Base-by-base conservation (phyloP, 768 basidiomycete species). In the Crucibulum laeve region DNA sequence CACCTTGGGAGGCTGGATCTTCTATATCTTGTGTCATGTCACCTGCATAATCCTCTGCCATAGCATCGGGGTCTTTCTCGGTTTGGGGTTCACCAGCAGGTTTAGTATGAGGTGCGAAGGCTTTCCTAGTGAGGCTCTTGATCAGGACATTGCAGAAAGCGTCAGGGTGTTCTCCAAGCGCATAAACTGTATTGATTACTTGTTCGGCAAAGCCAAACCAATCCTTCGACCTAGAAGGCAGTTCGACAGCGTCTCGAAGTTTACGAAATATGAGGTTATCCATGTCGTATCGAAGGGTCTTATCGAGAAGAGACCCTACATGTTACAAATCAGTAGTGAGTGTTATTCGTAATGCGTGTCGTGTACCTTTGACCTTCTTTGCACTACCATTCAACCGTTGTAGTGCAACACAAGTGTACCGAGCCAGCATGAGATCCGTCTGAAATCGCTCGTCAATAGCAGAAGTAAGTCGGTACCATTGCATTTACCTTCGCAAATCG, bases 141-240 rank as follows among this genome's bases (percentile, higher is more conserved):
- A 98, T 84, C 40, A 98, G 70, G 1, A 73, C 74, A 43, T 82
- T 76, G 61, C 91, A 94, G 25, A 97, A 69, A 1, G 74, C 59
- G 57, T 96, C 95, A 0, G 95, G 96, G 49, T 92, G 91, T 54
- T 97, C 91, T 15, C 90, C 94, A 2, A 99, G 78, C 0, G 87
- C 83, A 53, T 98, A 99, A 40, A 96, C 85, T 1, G 95, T 92
- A 60, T 99, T 97, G 64, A 99, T 84, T 6, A 84, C 90, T 61
- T 99, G 95, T 60, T 99, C 96, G 0, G 95, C 91, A 66, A 98
- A 80, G 7, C 86, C 86, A 53, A 99, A 98, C 95, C 95, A 99
- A 45, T 97, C 93, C 52, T 84, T 88, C 15, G 86, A 85, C 35
- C 82, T 76, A 45, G 83, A 88, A 0, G 91, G 86, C 42, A 80